phyloP scores from a whole-genome alignment of 352 stramenopile species.

The Phytophthora brassicae region DNA sequence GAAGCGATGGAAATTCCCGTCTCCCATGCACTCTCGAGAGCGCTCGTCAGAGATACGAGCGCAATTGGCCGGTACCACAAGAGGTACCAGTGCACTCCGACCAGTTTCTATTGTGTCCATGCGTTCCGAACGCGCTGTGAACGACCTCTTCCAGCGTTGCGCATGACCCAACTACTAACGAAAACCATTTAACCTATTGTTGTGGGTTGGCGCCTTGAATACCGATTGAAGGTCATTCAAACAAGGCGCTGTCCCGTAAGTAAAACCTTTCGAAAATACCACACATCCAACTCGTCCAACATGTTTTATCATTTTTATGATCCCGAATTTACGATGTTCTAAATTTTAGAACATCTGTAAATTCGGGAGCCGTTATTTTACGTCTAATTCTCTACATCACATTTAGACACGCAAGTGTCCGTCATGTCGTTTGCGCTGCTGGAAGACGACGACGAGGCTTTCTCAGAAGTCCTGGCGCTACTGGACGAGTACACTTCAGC shows the following conservation, averaged over 20 bases:
- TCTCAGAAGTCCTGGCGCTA: conserved; percentile 33
- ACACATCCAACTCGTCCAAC: too few relatives aligned
- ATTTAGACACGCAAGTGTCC: not conserved
- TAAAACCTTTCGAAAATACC: too few relatives aligned
- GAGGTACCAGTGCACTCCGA: conserved; percentile 14
- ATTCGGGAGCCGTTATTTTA: too few relatives aligned
- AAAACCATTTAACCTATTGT: conserved; percentile 16
- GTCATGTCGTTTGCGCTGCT: conserved; percentile 33
- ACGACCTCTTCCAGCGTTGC: conserved; percentile 29
- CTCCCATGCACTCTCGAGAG: conserved; percentile 13
- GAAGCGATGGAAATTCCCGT: conserved; percentile 24
- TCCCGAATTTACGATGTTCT: too few relatives aligned
- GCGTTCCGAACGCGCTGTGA: conserved; percentile 23
- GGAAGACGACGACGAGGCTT: conserved; percentile 35
- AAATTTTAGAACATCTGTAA: too few relatives aligned
- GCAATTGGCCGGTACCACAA: conserved; percentile 11
- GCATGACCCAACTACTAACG: conserved; percentile 16
- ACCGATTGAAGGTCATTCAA: conserved; percentile 20
- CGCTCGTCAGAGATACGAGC: conserved; percentile 13
- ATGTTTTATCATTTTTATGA: too few relatives aligned
- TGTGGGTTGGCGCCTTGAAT: conserved; percentile 16
- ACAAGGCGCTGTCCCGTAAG: not conserved
- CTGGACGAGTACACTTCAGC: conserved; percentile 30
- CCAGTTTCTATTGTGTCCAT: conserved; percentile 15
- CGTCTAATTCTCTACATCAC: too few relatives aligned